phyloP scores from a whole-genome alignment of 352 stramenopile species.

The Pythium phragmiticola region DNA sequence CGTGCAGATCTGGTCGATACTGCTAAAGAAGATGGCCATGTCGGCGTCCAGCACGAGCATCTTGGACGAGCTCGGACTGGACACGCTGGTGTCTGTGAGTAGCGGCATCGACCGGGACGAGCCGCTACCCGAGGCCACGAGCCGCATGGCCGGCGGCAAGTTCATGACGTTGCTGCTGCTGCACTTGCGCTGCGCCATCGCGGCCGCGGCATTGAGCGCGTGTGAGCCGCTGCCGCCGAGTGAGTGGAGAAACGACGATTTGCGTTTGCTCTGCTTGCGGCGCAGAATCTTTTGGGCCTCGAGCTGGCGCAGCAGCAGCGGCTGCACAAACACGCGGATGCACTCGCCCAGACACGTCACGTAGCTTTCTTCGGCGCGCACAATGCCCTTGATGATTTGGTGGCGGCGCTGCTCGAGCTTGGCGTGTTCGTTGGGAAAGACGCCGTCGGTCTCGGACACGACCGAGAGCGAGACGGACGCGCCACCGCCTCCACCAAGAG shows the following conservation, averaged over 20 bases:
- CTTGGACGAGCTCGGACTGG: slow-evolving; percentile 23
- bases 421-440: slow-evolving; percentile 40
- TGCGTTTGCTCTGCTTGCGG: slow-evolving; percentile 62
- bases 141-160: slow-evolving; percentile 30
- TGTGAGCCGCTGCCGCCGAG: slow-evolving; percentile 44
- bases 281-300: slow-evolving; percentile 70
- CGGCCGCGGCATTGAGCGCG: slow-evolving; percentile 29
- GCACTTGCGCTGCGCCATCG: slow-evolving; percentile 33
- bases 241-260: slow-evolving; percentile 53
- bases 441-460: slow-evolving; percentile 22
- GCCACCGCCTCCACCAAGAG: background rate
- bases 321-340: slow-evolving; percentile 82
- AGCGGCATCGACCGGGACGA: slow-evolving; percentile 19
- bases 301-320: slow-evolving; percentile 72
- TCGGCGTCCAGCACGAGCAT: slow-evolving; percentile 78
- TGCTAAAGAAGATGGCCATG: slow-evolving; percentile 88
- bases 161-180: slow-evolving; percentile 52
- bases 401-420: slow-evolving; percentile 63
- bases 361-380: slow-evolving; percentile 83
- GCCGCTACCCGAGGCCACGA: slow-evolving; percentile 9
- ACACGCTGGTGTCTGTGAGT: background rate
- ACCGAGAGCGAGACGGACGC: background rate
- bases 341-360: slow-evolving; percentile 81
- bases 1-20: slow-evolving; percentile 86
- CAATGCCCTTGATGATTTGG: slow-evolving; percentile 83